Evolutionary conservation across 2,329 filamentous ascomycete genomes (phyloP), one percentile per base, ranked within the genome.

Genomic region (Trichoderma koningiopsis): DNA sequence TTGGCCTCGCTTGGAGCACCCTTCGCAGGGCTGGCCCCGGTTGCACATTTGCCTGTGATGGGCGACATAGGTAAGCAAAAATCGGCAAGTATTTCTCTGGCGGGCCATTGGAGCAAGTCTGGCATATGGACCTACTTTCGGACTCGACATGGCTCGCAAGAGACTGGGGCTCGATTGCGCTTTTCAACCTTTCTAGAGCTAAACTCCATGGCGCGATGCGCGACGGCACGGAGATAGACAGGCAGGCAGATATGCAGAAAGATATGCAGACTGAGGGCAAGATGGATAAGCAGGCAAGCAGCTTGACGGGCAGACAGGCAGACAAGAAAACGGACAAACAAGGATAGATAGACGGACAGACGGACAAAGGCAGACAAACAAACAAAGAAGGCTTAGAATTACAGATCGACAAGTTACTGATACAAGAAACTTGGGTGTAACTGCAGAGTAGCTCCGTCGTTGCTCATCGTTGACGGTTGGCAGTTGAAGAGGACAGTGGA

Each of bases 91-190:
- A 19, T 19, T n/a, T 7, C 22, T 43, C 3, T 16, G 13, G 5
- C 40, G 7, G 24, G 7, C 29, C 49, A 53, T 55, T 22, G 47
- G 31, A n/a, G 3, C n/a, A 31, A 37, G 14, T 29, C 5, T 4
- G 31, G 22, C 14, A 19, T 13, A 3, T 2, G 11, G 16, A 37
- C 62, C 58, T 66, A 66, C 53, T 66, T 66, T 57, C 63, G 53
- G 27, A 52, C 19, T 56, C 62, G 62, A 31, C 62, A 65, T 56
- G 62, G 62, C 40, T 65, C 62, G 52, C 62, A 65, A n/a, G 62
- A 65, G 10, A 65, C 62, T 11, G 62, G 62, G 35, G 62, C 52
- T n/a, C 62, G 63, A 33, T 66, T 66, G 37, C 53, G 63, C 63
- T 66, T 66, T 49, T 66, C 63, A 47, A 57, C 24, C 37, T 57